Base-by-base conservation (phyloP, 208 protist genomes). In the Crithidia acanthocephali region DNA sequence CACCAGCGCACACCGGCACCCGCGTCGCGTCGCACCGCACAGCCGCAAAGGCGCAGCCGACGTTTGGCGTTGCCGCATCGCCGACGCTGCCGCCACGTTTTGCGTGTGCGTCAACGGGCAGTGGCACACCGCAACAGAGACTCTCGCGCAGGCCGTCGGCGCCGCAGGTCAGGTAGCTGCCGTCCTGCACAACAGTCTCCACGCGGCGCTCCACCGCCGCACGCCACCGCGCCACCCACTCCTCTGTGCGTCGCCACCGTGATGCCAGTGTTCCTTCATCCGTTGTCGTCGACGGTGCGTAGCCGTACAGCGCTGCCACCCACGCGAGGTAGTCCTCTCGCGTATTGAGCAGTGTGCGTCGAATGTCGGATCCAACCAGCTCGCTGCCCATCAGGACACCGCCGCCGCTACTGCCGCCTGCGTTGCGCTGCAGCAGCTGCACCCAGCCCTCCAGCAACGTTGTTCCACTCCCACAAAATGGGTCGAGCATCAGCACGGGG, bases 21-120 rank as follows among this genome's bases (percentile, higher is more conserved):
- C 53, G 51, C 16, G 56, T 67, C n/a, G 76, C 81, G 40, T 89
- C 79, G n/a, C 61, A 68, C n/a, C 67, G 75, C n/a, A 88, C 33
- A 11, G 32, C 42, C 0, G 59, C 13, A 40, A 61, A 56, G 16
- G 53, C 0, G 25, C 22, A 27, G 33, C 51, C 44, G 23, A 20
- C 16, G 5, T 27, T 22, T 23, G 37, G 57, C 22, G 18, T 7
- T 22, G 28, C 28, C 28, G 4, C 11, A 7, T 57, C 52, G 15
- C 28, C 37, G 5, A 16, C 37, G 28, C 7, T 7, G 16, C 11
- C 30, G 30, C 53, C 15, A 40, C 16, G 7, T 53, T 28, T 23
- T 6, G 16, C 6, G 53, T 58, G 53, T 16, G 25, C n/a, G 22
- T 63, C 23, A 5, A 63, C n/a, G 25, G 40, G 45, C 7, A 15